A percentile compares a stretch with the other conserved stretches of the same genome.
Conservation (phyloP, 2,329 filamentous ascomycete species). For the Hymenoscyphus fructigenus region DNA sequence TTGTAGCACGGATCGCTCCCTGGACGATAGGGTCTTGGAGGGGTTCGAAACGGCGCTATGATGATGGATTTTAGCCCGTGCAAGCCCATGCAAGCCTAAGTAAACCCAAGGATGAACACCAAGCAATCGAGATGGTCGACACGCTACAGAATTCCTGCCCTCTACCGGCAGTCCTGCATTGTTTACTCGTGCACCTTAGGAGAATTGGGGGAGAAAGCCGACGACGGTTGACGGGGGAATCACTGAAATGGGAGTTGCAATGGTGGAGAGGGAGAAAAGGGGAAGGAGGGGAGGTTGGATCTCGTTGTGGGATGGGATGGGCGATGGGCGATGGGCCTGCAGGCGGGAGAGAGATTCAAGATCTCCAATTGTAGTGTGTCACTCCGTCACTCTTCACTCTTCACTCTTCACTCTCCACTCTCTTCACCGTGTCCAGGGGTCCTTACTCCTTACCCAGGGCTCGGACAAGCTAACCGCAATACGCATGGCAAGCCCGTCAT, state of each 20-base stretch:
- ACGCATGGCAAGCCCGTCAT: background rate
- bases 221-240: background rate
- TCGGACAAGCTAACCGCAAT: background rate
- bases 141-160: background rate
- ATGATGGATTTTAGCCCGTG: background rate
- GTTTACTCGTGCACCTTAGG: background rate
- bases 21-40: background rate
- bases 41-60: background rate
- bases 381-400: too few relatives aligned
- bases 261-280: background rate
- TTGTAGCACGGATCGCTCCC: background rate
- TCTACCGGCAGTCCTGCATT: too few relatives aligned
- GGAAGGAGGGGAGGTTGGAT: background rate
- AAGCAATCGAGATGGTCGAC: background rate
- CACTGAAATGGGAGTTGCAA: background rate
- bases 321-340: background rate
- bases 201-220: background rate
- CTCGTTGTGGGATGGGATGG: background rate
- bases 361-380: too few relatives aligned
- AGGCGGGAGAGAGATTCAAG: background rate
- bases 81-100: too few relatives aligned
- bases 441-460: background rate
- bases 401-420: too few relatives aligned
- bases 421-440: background rate
- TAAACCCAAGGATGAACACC: background rate